Evolutionary conservation across 1,284 basidiomycete species (phyloP), one percentile per base, ranked within the genome.

Genomic region (Farysia itapuensis): DNA sequence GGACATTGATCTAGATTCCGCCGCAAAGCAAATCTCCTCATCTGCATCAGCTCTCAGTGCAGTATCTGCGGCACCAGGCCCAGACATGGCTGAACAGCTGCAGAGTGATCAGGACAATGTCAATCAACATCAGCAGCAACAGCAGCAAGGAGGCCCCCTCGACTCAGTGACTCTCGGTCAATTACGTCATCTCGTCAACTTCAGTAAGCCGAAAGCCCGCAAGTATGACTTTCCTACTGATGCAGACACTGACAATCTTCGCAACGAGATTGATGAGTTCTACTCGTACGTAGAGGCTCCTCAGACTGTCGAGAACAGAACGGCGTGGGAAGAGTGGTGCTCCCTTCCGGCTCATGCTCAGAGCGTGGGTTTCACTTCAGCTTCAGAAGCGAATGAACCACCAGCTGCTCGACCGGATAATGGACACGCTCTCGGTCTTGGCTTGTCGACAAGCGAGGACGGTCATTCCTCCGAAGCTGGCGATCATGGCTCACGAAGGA

Each of bases 251-350:
- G 91, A 97, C 78, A 89, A 88, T 14, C 85, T 96, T 33, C 86
- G 93, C 81, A 89, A 90, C 68, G 95, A 97, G 78, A 87, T 99
- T 35, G 89, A 97, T 60, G 95, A 98, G 79, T 97, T 98, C 79
- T 98, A 95, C 79, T 91, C 91, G 20, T 98, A 96, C 79, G 86
- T 94, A 47, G 94, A 98, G 79, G 90, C 92, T 81, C 85, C 87
- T 1, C 88, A 92, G 75, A 85, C 93, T 13, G 84, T 85, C 3
- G 89, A 93, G 81, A 92, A 92, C 75, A 80, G 89, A 53, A 86
- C 85, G 67, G 86, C 87, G 33, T 97, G 91, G 87, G 84, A 87
- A 69, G 86, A 87, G 37, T 75, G 73, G 73, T 66, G 64, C 38
- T 31, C 48, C 16, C 31, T 51, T n/a, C 44, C 46, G 8, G 32